Percentiles rank a stretch among this genome's conserved stretches.
Conservation (phyloP, 2,329 filamentous ascomycete species). For the Trichoderma koningii region DNA sequence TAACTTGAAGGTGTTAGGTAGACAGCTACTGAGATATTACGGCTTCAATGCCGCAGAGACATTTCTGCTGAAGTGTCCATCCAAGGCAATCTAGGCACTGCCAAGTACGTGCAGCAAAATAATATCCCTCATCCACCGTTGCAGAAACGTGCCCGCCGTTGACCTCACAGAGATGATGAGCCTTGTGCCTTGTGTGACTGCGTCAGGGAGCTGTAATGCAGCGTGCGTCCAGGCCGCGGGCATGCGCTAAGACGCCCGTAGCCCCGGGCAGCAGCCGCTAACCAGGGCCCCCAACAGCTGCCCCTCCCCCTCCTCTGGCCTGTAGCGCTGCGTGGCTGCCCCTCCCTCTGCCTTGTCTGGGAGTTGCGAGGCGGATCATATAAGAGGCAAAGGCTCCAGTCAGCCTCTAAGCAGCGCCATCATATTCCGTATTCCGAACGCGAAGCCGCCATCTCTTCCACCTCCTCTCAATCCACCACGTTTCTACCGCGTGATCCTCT, state of each 20-base stretch:
- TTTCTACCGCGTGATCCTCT: background rate
- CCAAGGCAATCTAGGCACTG: too few relatives aligned
- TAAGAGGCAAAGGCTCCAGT: background rate
- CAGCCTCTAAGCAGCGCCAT: background rate
- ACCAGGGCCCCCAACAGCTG: constrained; percentile 10
- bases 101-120: too few relatives aligned
- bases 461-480: background rate
- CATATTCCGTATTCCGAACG: background rate
- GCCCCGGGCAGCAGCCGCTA: constrained; percentile 5
- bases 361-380: constrained; percentile 6
- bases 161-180: background rate
- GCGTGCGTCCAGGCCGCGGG: constrained; percentile 1
- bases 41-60: too few relatives aligned
- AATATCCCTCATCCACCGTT: constrained; percentile 21
- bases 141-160: background rate
- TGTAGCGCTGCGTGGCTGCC: background rate
- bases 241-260: constrained; percentile 9
- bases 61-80: too few relatives aligned
- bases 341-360: constrained; percentile 6
- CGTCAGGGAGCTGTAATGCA: constrained; percentile 19
- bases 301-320: constrained; percentile 23
- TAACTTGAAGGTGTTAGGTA: background rate
- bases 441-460: background rate
- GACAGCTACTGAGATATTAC: background rate
- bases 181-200: background rate